phyloP scores from a whole-genome alignment of 768 basidiomycete genomes.

The Daedalea quercina region DNA sequence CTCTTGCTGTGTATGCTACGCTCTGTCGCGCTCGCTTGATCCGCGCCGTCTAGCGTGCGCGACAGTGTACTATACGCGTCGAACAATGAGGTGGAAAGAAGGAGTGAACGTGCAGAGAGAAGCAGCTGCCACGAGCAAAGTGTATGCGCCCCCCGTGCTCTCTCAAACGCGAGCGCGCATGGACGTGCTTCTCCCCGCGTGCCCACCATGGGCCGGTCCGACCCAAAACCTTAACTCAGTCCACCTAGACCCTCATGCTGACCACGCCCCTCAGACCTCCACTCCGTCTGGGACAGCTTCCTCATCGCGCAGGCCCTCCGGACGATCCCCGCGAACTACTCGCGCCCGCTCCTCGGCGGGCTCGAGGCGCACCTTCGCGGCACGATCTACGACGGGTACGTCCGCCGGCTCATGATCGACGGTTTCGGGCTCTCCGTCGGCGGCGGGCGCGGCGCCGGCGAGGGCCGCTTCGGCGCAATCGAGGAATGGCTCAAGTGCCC shows the following conservation, averaged over 20 bases:
- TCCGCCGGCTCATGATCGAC: conserved; percentile 84
- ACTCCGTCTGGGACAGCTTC: conserved; percentile 81
- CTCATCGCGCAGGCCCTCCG: conserved; percentile 82
- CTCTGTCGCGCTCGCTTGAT: not conserved
- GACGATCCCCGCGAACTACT: conserved; percentile 69
- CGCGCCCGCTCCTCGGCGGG: conserved; percentile 51
- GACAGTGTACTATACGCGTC: no score
- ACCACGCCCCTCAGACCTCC: conserved; percentile 47
- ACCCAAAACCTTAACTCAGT: no score
- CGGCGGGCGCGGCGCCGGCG: not conserved
- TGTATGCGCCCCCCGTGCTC: no score
- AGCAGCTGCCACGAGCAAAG: no score
- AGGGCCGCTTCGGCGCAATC: conserved; percentile 20
- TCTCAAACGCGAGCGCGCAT: no score
- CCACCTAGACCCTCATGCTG: not conserved
- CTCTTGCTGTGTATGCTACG: not conserved
- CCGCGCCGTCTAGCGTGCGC: no score
- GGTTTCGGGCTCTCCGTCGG: conserved; percentile 52
- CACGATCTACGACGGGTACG: conserved; percentile 81
- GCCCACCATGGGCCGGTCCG: no score
- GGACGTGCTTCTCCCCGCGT: no score
- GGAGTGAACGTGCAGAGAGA: no score
- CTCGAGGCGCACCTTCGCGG: conserved; percentile 45
- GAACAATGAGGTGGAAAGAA: no score
- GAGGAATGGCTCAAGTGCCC: conserved; percentile 70